Base-by-base conservation (phyloP, 495 filamentous ascomycete genomes). In the Talaromyces thailandensis region DNA sequence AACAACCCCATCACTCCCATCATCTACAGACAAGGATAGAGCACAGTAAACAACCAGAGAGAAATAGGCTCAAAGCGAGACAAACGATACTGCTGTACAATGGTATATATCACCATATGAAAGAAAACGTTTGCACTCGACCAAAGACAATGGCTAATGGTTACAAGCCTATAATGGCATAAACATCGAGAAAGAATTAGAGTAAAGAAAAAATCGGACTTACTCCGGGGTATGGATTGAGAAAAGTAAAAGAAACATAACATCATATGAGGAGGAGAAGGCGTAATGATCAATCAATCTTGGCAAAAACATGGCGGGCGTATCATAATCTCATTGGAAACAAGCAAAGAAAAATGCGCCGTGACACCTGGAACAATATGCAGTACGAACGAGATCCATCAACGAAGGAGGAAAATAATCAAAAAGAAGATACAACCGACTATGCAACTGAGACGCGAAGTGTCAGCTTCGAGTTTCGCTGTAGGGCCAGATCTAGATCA, bases 391-490 rank as follows among this genome's bases (percentile, higher is more conserved):
- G 61, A 65, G 67, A 25, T 28, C 40, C 35, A n/a, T 58, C 29
- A 48, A 6, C 12, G 23, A 25, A 6, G 24, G 23, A 25, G 12
- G 28, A 31, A 45, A 50, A 57, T 57, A 62, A 6, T n/a, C 21
- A 43, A 63, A 66, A 9, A 63, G 60, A 65, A 61, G 64, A 67
- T 57, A 68, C 45, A 56, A 62, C 18, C 61, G 43, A 71, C 77
- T 70, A 81, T 65, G 71, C 76, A 63, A 82, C 77, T 64, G 85
- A 84, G 61, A 93, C 90, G 64, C 86, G 89, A 53, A 98, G 76
- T 28, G 92, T 86, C 65, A 98, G 74, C 74, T 96, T 96, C 59
- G 88, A 85, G 74, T 96, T 96, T 68, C 91, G 79, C 67, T 86
- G 81, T 66, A 96, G 74, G 4, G 94, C 94, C 64, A 84, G 76